These are phyloP conservation scores for Diversispora epigaea DNA, from an alignment of 192 early-diverging fungal genomes.

Conservation along the genomic window DNA sequence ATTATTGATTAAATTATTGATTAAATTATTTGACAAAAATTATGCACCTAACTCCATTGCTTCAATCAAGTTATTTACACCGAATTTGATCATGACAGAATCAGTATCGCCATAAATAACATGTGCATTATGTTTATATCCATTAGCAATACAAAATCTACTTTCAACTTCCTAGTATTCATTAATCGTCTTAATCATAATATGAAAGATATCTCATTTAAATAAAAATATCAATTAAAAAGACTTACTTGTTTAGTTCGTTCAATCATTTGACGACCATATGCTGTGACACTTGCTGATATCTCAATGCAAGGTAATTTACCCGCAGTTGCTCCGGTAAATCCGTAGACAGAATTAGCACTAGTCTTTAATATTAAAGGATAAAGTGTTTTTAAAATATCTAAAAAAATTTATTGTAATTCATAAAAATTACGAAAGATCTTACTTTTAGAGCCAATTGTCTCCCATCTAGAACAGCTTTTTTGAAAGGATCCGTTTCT, in stretches of 20 bases:
- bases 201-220: not conserved
- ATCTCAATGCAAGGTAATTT: constrained; percentile 91
- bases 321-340: constrained; percentile 92
- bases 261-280: constrained; percentile 96
- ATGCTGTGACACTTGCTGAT: constrained; percentile 90
- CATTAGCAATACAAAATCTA: constrained; percentile 81
- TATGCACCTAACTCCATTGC: constrained; percentile 80
- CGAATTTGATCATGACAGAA: constrained; percentile 99
- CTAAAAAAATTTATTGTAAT: constrained; percentile 22
- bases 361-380: constrained; percentile 56
- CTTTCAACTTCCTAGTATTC: constrained; percentile 66
- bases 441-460: constrained; percentile 89
- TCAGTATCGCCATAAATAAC: constrained; percentile 99
- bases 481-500: constrained; percentile 94
- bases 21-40: not conserved
- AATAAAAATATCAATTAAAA: not conserved
- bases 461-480: constrained; percentile 91
- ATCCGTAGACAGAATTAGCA: constrained; percentile 97
- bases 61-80: constrained; percentile 70
- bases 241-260: constrained; percentile 64
- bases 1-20: not conserved
- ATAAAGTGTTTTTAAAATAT: not conserved
- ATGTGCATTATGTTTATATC: constrained; percentile 80
- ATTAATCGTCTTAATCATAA: constrained; percentile 9
- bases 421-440: constrained; percentile 6